Percentiles rank a stretch among this genome's conserved stretches.
Evolutionary conservation across 2,329 filamentous ascomycete species (phyloP).

Genomic region (Beauveria bassiana): DNA sequence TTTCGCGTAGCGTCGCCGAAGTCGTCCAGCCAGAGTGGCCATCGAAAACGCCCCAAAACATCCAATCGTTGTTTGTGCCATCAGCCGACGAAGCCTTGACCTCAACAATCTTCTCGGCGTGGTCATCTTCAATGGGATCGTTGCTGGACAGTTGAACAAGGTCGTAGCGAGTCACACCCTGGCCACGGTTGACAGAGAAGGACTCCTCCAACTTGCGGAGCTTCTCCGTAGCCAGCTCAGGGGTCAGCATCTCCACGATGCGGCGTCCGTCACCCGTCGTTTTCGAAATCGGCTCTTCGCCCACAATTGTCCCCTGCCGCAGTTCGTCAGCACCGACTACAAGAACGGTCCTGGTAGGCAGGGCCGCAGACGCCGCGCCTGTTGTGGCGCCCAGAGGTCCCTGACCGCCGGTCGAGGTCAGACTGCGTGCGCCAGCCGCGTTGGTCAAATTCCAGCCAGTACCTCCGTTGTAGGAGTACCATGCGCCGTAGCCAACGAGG

Average conservation of each 20-base stretch:
- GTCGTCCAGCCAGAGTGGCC: constrained; percentile 98
- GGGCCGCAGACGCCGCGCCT: constrained; percentile 26
- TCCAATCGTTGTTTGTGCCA: constrained; percentile 70
- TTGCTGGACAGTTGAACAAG: constrained; percentile 92
- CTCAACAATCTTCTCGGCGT: constrained; percentile 96
- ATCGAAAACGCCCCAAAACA: constrained; percentile 99
- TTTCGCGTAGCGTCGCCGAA: constrained; percentile 88
- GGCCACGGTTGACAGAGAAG: constrained; percentile 79
- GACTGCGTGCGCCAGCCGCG: constrained; percentile 31
- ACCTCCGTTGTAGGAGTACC: constrained; percentile 56
- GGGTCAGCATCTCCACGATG: constrained; percentile 91
- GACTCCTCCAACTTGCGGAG: constrained; percentile 85
- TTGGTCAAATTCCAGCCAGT: constrained; percentile 24
- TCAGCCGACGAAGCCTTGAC: constrained; percentile 53
- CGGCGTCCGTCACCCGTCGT: constrained; percentile 77
- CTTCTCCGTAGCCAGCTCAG: constrained; percentile 87
- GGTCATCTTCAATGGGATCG: constrained; percentile 96
- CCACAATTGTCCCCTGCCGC: constrained; percentile 78
- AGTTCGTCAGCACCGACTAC: constrained; percentile 87
- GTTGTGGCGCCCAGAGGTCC: constrained; percentile 19
- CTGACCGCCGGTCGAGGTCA: constrained; percentile 29
- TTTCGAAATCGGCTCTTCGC: constrained; percentile 82
- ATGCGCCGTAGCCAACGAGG: constrained; percentile 64
- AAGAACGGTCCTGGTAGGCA: constrained; percentile 59
- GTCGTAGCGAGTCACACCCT: constrained; percentile 91